Evolutionary conservation across 2,329 filamentous ascomycete genomes (phyloP), one percentile per base, ranked within the genome.

Genomic region (Alternaria gaisen): DNA sequence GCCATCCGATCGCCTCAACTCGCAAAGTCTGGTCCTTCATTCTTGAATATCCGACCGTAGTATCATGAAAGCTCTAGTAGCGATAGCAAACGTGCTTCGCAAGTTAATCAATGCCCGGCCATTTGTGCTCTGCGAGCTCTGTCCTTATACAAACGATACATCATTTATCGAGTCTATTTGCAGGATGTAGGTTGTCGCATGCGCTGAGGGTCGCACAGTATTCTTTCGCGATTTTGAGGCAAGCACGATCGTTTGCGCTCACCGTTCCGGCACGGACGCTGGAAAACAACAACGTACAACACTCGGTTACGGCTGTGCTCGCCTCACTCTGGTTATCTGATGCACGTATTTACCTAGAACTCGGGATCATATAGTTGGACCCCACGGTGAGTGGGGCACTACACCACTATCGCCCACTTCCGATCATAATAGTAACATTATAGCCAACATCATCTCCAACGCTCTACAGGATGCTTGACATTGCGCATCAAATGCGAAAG

Each of bases 241-340:
- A 22, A n/a, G 24, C 32, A 53, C 18, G 28, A 34, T 26, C 34
- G 10, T 20, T 22, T 32, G 22, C 32, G 54, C 28, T 36, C 53
- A 64, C 60, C 60, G 43, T 62, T 56, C 60, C 60, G 67, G 66
- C 59, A 65, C 65, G 24, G 48, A 60, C 52, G 65, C 62, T 65
- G 65, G 65, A 48, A 71, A 67, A 40, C 20, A 58, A 28, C 22
- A 14, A 26, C 14, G 18, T 28, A 44, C 51, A 26, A 12, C 28
- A 43, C 41, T 52, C 26, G 28, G 38, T 24, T 57, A 24, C 22
- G 38, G 41, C 18, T 22, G 51, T 32, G 32, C 47, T 47, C 30
- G 52, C 52, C 56, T 63, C 53, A 42, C 11, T 44, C 30, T 26
- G 24, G 24, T 26, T 26, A 26, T 26, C 24, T 40, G 46, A 57